phyloP scores from a whole-genome alignment of 345 rosid genomes.

The Adansonia digitata region DNA sequence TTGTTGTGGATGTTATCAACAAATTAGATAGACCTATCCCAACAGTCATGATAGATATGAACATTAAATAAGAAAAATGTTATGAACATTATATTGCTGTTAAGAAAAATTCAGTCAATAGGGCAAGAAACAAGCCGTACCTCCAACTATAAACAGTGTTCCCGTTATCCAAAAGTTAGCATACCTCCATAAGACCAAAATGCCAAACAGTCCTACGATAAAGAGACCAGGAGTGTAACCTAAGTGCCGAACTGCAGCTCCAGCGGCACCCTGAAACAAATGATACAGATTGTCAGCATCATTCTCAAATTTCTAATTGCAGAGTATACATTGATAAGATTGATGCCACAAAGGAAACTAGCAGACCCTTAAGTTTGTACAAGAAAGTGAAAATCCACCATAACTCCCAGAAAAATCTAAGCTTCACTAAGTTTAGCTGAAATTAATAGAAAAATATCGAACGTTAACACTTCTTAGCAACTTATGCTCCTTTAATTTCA shows the following conservation, averaged over 20 bases:
- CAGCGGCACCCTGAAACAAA: conserved; percentile 77
- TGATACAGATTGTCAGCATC: conserved; percentile 7
- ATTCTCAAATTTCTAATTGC: background rate
- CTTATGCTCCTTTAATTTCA: background rate
- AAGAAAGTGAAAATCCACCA: background rate
- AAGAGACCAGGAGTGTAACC: conserved; percentile 99
- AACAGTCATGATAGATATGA: background rate
- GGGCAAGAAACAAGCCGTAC: conserved; percentile 36
- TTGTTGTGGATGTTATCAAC: background rate
- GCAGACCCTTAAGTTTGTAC: background rate
- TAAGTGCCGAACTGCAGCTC: conserved; percentile 70
- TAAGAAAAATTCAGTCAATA: background rate
- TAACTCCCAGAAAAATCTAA: background rate
- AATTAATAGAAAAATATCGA: background rate
- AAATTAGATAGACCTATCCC: background rate
- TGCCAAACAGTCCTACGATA: conserved; percentile 80
- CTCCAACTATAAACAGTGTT: conserved; percentile 88
- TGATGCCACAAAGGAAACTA: background rate
- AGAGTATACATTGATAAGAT: background rate
- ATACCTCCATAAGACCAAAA: conserved; percentile 90
- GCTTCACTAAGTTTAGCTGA: background rate
- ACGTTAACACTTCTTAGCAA: background rate
- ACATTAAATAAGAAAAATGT: background rate
- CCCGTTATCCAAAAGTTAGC: conserved; percentile 99
- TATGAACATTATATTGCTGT: background rate